phyloP scores from a whole-genome alignment of 805 yeast genomes.

The Candida yuanshanica region DNA sequence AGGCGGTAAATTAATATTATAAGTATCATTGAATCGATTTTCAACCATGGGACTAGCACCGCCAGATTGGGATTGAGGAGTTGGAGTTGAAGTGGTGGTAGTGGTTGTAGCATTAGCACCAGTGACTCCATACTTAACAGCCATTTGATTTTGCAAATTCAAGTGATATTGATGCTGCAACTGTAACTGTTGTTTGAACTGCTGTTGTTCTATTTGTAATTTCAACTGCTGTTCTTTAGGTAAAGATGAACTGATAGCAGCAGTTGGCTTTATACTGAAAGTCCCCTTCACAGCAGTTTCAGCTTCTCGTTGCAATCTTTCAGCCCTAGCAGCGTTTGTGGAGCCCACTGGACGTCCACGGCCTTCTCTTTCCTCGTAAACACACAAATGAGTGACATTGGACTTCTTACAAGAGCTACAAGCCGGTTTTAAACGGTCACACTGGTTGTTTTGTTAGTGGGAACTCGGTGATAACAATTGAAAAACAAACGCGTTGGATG shows the following conservation, averaged over 20 bases:
- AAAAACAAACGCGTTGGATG: constrained; percentile 7
- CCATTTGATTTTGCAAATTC: constrained; percentile 16
- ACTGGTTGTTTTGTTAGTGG: constrained; percentile 11
- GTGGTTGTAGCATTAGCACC: constrained; percentile 2
- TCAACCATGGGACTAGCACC: neutral
- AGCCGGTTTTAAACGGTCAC: constrained; percentile 24
- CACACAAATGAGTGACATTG: constrained; percentile 20
- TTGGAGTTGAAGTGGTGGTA: neutral
- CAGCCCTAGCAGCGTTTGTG: neutral
- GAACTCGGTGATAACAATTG: constrained; percentile 4
- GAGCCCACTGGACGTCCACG: constrained; percentile 6
- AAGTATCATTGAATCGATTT: neutral
- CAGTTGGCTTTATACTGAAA: constrained; percentile 3
- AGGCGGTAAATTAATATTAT: neutral
- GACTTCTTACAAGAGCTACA: constrained; percentile 23
- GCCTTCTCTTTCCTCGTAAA: constrained; percentile 19
- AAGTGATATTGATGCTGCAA: constrained; percentile 16
- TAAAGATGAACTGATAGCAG: constrained; percentile 1
- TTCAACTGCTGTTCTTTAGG: constrained; percentile 7
- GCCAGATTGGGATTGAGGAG: neutral
- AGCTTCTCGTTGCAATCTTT: constrained; percentile 5
- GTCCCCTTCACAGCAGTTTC: constrained; percentile 3
- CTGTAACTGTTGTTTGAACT: constrained; percentile 16
- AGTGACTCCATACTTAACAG: constrained; percentile 19
- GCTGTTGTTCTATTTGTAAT: constrained; percentile 14